Evolutionary conservation across 2,329 filamentous ascomycete genomes (phyloP).

Genomic region (Botrytis deweyae): DNA sequence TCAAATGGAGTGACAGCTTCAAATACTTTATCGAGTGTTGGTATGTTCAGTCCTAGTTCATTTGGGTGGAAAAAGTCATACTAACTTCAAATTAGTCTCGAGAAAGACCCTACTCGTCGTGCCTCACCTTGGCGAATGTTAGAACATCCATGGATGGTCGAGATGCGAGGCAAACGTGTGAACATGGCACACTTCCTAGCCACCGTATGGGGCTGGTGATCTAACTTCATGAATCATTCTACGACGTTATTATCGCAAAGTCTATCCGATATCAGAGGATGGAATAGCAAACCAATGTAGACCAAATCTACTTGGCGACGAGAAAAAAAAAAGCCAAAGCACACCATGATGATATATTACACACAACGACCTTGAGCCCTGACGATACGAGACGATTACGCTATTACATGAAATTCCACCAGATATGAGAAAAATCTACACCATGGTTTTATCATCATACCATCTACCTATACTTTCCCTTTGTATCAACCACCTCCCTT

Average conservation of each 20-base stretch:
- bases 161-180: constrained; percentile 93
- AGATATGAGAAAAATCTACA: not conserved
- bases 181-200: constrained; percentile 95
- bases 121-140: constrained; percentile 98
- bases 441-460: not conserved
- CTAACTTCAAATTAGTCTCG: constrained; percentile 60
- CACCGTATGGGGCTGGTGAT: constrained; percentile 91
- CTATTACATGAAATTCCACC: not conserved
- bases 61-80: constrained; percentile 20
- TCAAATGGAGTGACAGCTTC: constrained; percentile 95
- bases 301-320: not conserved
- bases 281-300: not conserved
- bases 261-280: not conserved
- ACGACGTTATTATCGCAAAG: not conserved
- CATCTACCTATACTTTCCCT: not conserved
- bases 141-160: constrained; percentile 97
- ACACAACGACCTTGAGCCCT: not conserved
- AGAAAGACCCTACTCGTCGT: constrained; percentile 84
- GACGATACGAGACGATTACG: constrained; percentile 6
- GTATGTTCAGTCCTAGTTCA: constrained; percentile 55
- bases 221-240: not conserved
- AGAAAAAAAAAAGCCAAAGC: not conserved
- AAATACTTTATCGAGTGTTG: constrained; percentile 99
- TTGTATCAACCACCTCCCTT: not conserved
- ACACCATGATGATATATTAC: not conserved